Evolutionary conservation across 495 filamentous ascomycete genomes (phyloP).

Genomic region (Letharia columbiana): DNA sequence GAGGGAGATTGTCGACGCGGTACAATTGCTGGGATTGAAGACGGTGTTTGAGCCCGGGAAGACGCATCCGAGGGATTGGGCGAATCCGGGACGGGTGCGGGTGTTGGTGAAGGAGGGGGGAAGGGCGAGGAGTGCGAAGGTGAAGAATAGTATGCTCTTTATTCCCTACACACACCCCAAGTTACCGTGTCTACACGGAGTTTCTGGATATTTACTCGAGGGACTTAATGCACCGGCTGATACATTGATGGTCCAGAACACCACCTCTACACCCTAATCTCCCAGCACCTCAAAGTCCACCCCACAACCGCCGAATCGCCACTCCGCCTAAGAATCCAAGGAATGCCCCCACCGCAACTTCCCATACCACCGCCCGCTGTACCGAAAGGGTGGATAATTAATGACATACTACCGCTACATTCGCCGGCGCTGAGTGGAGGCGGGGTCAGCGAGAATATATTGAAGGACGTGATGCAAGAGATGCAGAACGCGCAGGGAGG

Average conservation of each 20-base stretch:
- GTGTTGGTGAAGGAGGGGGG: conserved; percentile 58
- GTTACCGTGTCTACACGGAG: background rate
- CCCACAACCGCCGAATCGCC: conserved; percentile 65
- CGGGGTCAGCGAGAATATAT: conserved; percentile 89
- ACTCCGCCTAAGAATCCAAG: conserved; percentile 55
- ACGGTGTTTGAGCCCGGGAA: conserved; percentile 85
- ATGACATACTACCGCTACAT: conserved; percentile 72
- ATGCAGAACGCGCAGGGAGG: conserved; percentile 57
- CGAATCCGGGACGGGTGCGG: conserved; percentile 84
- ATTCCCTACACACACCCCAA: background rate
- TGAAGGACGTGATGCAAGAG: conserved; percentile 96
- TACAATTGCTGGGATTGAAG: conserved; percentile 59
- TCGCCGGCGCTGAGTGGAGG: conserved; percentile 84
- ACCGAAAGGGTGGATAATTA: conserved; percentile 89
- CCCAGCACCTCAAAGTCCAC: conserved; percentile 62
- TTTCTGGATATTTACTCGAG: conserved; percentile 1
- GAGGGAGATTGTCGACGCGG: conserved; percentile 79
- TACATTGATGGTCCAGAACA: conserved; percentile 45
- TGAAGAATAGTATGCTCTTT: conserved; percentile 63
- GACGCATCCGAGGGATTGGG: conserved; percentile 93
- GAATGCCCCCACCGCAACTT: conserved; percentile 57
- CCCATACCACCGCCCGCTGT: conserved; percentile 62
- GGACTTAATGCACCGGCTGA: background rate
- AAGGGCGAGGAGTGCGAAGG: conserved; percentile 39
- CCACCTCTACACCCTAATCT: conserved; percentile 72